These are phyloP conservation scores for Hypoxylon crocopeplum DNA, from an alignment of 495 filamentous ascomycete species.

Conservation along the genomic window DNA sequence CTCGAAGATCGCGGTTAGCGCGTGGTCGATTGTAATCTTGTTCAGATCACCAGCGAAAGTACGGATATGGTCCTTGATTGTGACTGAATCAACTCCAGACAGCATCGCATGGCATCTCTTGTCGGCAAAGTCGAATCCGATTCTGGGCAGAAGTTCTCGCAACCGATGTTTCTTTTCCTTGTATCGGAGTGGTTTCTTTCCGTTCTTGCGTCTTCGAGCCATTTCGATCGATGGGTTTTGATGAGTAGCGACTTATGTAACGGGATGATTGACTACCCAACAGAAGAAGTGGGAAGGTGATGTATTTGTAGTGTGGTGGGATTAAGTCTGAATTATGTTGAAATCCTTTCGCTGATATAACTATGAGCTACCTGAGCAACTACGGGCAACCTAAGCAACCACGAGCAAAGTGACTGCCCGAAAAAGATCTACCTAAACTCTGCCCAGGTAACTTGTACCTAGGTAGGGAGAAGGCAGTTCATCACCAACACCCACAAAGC, in stretches of 20 bases:
- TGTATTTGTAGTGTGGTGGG: not conserved
- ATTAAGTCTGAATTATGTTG: no score
- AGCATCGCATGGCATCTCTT: slow-evolving; percentile 1
- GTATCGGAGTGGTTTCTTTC: not conserved
- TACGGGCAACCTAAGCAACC: no score
- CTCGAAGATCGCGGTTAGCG: not conserved
- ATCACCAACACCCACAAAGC: not conserved
- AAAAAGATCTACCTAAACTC: not conserved
- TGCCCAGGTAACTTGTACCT: not conserved
- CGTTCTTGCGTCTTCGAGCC: not conserved
- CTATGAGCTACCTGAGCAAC: no score
- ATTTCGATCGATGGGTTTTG: not conserved
- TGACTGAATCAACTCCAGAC: not conserved
- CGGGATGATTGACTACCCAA: not conserved
- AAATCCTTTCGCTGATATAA: no score
- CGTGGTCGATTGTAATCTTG: not conserved
- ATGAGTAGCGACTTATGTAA: not conserved
- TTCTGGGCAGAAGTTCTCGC: not conserved
- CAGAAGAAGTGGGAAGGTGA: not conserved
- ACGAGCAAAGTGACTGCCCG: no score
- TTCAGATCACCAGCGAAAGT: not conserved
- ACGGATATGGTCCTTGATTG: slow-evolving; percentile 3
- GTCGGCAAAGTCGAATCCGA: slow-evolving; percentile 1
- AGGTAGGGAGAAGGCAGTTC: not conserved
- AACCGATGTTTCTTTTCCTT: not conserved